Percentiles rank a stretch among this genome's conserved stretches.
Evolutionary conservation across 495 filamentous ascomycete species (phyloP).

Genomic region (Aspergillus affinis): DNA sequence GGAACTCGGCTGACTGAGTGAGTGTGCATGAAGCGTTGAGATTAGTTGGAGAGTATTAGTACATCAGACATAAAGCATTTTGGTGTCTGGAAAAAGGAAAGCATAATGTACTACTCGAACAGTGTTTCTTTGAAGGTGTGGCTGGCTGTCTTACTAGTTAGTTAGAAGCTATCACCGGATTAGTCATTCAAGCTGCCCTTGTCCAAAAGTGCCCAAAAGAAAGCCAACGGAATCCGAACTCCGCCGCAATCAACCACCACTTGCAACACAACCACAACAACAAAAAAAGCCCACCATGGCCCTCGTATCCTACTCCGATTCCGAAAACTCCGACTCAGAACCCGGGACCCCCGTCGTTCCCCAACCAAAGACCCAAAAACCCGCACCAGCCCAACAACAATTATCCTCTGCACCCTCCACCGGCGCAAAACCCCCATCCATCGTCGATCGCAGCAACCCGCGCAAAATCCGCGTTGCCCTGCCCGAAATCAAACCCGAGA

Average conservation of each 20-base stretch:
- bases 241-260: neutral
- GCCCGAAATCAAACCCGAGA: constrained; percentile 49
- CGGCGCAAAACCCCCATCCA: constrained; percentile 37
- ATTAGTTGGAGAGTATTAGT: too few species aligned
- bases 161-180: too few species aligned
- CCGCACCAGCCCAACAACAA: constrained; percentile 18
- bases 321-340: constrained; percentile 71
- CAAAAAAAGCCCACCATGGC: constrained; percentile 50
- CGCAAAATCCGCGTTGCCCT: constrained; percentile 81
- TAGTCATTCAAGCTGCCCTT: too few species aligned
- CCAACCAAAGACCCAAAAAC: constrained; percentile 18
- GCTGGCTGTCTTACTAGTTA: too few species aligned
- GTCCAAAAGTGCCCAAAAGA: neutral
- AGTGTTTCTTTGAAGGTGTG: too few species aligned
- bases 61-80: too few species aligned
- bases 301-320: constrained; percentile 82
- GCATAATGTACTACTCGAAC: too few species aligned
- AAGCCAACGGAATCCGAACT: neutral
- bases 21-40: too few species aligned
- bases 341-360: constrained; percentile 28
- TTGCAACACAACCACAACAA: neutral
- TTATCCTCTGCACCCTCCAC: constrained; percentile 33
- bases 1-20: too few species aligned
- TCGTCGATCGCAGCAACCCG: constrained; percentile 75
- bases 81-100: too few species aligned